phyloP scores from a whole-genome alignment of 1,284 basidiomycete genomes.

The Microbotryum saponariae region DNA sequence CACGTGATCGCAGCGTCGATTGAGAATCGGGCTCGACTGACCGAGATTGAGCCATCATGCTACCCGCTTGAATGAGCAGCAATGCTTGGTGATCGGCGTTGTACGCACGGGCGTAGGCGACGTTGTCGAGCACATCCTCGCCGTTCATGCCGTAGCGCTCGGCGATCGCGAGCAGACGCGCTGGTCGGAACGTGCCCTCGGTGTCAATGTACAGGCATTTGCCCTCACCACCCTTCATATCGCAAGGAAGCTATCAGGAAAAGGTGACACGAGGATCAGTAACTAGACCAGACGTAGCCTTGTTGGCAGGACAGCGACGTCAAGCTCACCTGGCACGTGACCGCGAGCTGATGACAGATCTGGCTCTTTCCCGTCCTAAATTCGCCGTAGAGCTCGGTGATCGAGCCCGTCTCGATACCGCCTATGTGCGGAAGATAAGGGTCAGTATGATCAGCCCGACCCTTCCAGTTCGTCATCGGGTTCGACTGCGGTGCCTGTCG shows the following conservation, averaged over 20 bases:
- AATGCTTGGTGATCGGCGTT: conserved; percentile 97
- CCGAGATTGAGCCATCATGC: conserved; percentile 95
- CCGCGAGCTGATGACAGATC: conserved; percentile 94
- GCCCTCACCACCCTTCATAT: conserved; percentile 97
- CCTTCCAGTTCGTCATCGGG: background rate
- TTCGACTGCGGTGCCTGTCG: background rate
- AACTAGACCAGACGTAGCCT: background rate
- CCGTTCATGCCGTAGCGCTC: conserved; percentile 93
- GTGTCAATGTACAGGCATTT: conserved; percentile 99
- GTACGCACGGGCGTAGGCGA: conserved; percentile 96
- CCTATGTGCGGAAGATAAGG: conserved; percentile 46
- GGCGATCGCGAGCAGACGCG: conserved; percentile 85
- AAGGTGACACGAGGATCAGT: background rate
- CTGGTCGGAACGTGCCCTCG: conserved; percentile 96
- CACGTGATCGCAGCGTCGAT: background rate
- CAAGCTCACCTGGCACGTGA: conserved; percentile 71
- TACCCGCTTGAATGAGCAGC: conserved; percentile 82
- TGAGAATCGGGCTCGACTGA: conserved; percentile 40
- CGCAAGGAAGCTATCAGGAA: conserved; percentile 62
- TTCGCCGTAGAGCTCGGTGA: conserved; percentile 97
- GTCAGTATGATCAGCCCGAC: background rate
- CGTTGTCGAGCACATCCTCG: conserved; percentile 96
- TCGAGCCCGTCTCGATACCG: conserved; percentile 96
- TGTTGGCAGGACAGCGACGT: too few species aligned
- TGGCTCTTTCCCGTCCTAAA: conserved; percentile 98